A percentile compares a stretch with the other conserved stretches of the same genome.
These are phyloP conservation scores for Escovopsis sp. DNA, from an alignment of 2,329 filamentous ascomycete genomes.

Conservation along the genomic window DNA sequence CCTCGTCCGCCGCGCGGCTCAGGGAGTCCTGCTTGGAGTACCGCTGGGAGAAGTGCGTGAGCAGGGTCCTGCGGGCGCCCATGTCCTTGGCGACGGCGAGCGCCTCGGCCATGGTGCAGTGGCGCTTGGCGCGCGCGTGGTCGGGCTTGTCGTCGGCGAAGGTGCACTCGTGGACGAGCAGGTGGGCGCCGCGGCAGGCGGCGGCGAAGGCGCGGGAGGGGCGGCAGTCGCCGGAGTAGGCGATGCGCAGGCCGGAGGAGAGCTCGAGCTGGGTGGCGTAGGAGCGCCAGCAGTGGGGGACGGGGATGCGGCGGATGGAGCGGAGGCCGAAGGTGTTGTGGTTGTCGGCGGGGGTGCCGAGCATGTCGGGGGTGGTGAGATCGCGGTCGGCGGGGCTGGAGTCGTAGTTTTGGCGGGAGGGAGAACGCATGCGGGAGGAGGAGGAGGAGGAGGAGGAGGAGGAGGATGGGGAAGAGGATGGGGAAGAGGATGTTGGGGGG, in stretches of 20 bases:
- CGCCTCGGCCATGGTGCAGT: slow-evolving; percentile 79
- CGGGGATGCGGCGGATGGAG: slow-evolving; percentile 49
- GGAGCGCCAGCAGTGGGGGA: slow-evolving; percentile 67
- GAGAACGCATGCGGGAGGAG: too few species aligned
- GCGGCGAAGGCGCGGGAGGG: slow-evolving; percentile 54
- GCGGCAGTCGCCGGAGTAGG: slow-evolving; percentile 88
- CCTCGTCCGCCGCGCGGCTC: slow-evolving; percentile 17
- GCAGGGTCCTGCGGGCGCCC: slow-evolving; percentile 61
- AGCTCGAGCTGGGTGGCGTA: slow-evolving; percentile 67
- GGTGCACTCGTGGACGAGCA: slow-evolving; percentile 90
- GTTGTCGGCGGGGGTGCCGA: slow-evolving; percentile 16
- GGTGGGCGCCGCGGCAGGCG: slow-evolving; percentile 59
- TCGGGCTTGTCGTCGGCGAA: slow-evolving; percentile 72
- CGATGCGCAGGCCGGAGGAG: slow-evolving; percentile 65
- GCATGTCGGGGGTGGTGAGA: slow-evolving; percentile 19
- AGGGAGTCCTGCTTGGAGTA: slow-evolving; percentile 52
- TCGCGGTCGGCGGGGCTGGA: slow-evolving; percentile 11
- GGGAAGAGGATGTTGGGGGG: too few species aligned
- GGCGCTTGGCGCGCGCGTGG: slow-evolving; percentile 77
- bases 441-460: too few species aligned
- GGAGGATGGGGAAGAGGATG: too few species aligned
- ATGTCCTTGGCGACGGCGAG: slow-evolving; percentile 62
- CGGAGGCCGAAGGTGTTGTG: slow-evolving; percentile 41
- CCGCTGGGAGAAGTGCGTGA: slow-evolving; percentile 91
- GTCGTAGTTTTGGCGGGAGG: too few species aligned